Evolutionary conservation across 1,284 basidiomycete species (phyloP), one percentile per base, ranked within the genome.

Genomic region (Boletellus deceptivus): DNA sequence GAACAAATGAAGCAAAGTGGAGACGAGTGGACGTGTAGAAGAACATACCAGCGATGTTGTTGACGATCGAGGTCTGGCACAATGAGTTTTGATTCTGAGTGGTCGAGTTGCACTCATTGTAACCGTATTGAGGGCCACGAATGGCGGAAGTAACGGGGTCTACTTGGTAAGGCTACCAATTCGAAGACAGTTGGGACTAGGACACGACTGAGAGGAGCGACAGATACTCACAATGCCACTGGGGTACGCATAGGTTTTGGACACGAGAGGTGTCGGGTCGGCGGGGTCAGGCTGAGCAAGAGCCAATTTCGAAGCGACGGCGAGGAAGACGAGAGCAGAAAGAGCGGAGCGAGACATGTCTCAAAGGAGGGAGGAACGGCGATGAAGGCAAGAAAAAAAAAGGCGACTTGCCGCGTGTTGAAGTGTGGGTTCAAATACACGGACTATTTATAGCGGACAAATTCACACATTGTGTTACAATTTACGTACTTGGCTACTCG

Each of bases 301-400:
- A 5, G 60, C 61, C 11, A 64, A 55, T 49, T 59, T 61, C 3
- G 61, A 58, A 42, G 68, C 65, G 50, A 76, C 50, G 48, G 75
- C 62, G 50, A 73, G 49, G 39, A 71, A 60, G 43, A 70, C 45
- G 46, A 66, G 40, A 20, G 54, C 39, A 4, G 61, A 70, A 75
- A 78, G 76, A 74, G 74, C 54, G 76, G 74, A 72, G 54, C 65
- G 66, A 62, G 76, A 72, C 78, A 79, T 79, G 55, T 60, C 64
- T 69, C 67, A 22, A 55, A 57, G 40, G 14, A 57, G 40, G 14
- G 27, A 31, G 43, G 9, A n/a, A 31, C 29, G 29, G 13, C 29
- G 11, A 31, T 13, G 29, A 31, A 31, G 14, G 29, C 29, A 36
- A 11, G 11, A 43, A 44, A 54, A 50, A 27, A 40, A 40, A 27